Evolutionary conservation across 1,284 basidiomycete genomes (phyloP).

Genomic region (Irpex lacteus): DNA sequence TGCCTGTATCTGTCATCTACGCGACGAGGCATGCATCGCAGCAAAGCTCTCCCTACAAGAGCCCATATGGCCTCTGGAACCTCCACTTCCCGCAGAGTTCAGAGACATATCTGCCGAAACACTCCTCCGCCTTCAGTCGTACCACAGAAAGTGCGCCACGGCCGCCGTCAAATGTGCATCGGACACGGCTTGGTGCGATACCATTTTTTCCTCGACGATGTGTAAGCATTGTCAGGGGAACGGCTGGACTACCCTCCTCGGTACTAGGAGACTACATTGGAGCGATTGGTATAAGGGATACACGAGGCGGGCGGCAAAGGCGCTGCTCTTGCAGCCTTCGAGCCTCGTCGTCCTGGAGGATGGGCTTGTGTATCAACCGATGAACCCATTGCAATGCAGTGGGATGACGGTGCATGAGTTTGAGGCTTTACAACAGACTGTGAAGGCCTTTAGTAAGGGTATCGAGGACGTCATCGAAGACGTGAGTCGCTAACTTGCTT

Average conservation of each 20-base stretch:
- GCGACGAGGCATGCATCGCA: constrained; percentile 6
- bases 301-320: neutral
- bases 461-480: constrained; percentile 7
- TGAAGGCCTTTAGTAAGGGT: constrained; percentile 3
- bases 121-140: constrained; percentile 7
- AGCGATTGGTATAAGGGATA: constrained; percentile 9
- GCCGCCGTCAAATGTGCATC: neutral
- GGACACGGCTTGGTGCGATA: neutral
- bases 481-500: neutral
- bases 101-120: constrained; percentile 10
- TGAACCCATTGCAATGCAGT: neutral
- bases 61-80: constrained; percentile 12
- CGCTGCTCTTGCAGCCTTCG: constrained; percentile 2
- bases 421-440: constrained; percentile 2
- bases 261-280: neutral
- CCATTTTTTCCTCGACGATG: neutral
- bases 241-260: neutral
- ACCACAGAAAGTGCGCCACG: constrained; percentile 9
- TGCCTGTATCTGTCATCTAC: constrained; percentile 8
- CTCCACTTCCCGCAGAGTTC: constrained; percentile 9
- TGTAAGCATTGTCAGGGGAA: constrained; percentile 9
- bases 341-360: neutral
- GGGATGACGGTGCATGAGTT: constrained; percentile 4
- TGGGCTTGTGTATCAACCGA: neutral
- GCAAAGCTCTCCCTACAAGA: constrained; percentile 8